A percentile compares a stretch with the other conserved stretches of the same genome.
phyloP scores from a whole-genome alignment of 2,329 filamentous ascomycete genomes.

The Lasiodiplodia theobromae region DNA sequence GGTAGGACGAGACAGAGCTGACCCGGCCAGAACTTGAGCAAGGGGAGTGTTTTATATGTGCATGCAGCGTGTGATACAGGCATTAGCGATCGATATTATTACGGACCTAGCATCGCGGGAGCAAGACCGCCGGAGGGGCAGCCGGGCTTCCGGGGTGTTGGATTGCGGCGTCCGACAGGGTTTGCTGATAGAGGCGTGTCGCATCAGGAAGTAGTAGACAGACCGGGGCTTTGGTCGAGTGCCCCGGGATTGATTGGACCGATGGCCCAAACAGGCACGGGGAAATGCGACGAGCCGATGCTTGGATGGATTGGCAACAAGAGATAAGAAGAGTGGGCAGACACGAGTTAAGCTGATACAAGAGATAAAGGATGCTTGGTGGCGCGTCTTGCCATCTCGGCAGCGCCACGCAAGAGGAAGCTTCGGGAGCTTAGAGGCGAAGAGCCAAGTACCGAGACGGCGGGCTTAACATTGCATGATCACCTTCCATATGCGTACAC shows the following conservation, averaged over 20 bases:
- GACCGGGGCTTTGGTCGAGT: neutral
- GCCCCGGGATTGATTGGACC: constrained; percentile 5
- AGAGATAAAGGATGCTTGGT: constrained; percentile 21
- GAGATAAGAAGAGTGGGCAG: constrained; percentile 26
- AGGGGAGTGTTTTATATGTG: constrained; percentile 19
- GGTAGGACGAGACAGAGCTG: constrained; percentile 14
- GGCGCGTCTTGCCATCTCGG: constrained; percentile 20
- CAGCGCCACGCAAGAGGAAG: constrained; percentile 8
- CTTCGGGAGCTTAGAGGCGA: constrained; percentile 16
- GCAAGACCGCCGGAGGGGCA: constrained; percentile 1
- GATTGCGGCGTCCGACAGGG: constrained; percentile 9
- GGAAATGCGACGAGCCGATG: constrained; percentile 16
- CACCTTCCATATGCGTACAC: constrained; percentile 20
- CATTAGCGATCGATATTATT: constrained; percentile 5
- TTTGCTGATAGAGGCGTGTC: constrained; percentile 21
- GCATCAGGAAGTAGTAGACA: neutral
- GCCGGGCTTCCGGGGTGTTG: constrained; percentile 4
- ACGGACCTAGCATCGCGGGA: neutral
- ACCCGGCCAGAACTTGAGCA: neutral
- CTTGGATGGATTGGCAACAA: neutral
- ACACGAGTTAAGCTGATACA: constrained; percentile 19
- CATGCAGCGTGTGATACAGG: neutral
- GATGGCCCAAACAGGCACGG: neutral
- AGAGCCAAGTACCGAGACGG: constrained; percentile 21
- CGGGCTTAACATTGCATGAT: constrained; percentile 2